Evolutionary conservation across 2,329 filamentous ascomycete genomes (phyloP).

Genomic region (Diaporthe aspalathi): DNA sequence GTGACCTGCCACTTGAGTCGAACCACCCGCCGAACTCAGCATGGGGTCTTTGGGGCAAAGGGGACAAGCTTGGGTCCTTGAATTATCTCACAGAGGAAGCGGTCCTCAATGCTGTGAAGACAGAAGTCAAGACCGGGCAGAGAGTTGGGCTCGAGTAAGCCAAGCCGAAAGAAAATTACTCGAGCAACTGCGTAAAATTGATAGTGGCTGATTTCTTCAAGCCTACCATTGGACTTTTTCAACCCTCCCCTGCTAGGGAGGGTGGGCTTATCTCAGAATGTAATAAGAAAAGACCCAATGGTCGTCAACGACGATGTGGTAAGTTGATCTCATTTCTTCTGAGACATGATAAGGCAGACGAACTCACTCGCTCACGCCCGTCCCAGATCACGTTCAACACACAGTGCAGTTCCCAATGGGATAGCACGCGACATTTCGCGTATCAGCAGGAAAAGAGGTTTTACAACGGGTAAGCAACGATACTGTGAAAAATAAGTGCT

Average conservation of each 20-base stretch:
- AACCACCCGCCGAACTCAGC: not conserved
- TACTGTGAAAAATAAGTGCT: not conserved
- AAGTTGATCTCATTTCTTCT: not conserved
- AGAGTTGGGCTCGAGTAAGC: slow-evolving; percentile 8
- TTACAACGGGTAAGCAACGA: not conserved
- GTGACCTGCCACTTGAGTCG: not conserved
- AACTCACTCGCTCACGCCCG: not conserved
- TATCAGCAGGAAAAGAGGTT: slow-evolving; percentile 4
- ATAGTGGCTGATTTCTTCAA: not conserved
- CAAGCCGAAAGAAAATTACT: not conserved
- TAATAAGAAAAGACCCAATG: slow-evolving; percentile 3
- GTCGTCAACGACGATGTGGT: slow-evolving; percentile 12
- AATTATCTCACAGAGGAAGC: not conserved
- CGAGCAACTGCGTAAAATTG: not conserved
- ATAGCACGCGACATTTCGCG: not conserved
- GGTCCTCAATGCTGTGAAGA: not conserved
- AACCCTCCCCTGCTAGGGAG: slow-evolving; percentile 1
- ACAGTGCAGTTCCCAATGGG: slow-evolving; percentile 7
- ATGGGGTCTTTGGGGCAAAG: slow-evolving; percentile 8
- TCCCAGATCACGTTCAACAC: slow-evolving; percentile 9
- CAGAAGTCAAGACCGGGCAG: not conserved
- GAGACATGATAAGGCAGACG: not conserved
- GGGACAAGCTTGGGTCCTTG: not conserved
- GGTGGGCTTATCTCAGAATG: not conserved
- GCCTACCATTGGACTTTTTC: slow-evolving; percentile 3